Conservation (phyloP, 805 yeast species). For the Wickerhamiella azymoides region DNA sequence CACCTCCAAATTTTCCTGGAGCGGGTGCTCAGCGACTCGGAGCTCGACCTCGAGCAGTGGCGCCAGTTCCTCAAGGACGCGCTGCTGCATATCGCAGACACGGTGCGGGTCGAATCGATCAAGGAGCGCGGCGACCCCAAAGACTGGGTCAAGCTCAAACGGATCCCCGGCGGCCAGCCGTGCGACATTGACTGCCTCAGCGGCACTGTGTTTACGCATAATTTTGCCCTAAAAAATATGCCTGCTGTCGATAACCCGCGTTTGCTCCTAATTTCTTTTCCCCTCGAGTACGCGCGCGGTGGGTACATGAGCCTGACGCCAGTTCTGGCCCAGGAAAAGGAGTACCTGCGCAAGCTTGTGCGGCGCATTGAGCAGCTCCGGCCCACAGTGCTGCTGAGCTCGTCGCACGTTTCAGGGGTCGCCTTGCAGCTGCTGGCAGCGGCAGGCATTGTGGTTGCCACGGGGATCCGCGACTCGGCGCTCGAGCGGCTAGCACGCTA, state of each 20-base stretch:
- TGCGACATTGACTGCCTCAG: constrained; percentile 48
- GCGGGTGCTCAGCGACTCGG: constrained; percentile 23
- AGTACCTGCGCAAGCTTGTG: constrained; percentile 68
- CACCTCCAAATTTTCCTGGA: constrained; percentile 22
- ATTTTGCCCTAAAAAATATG: constrained; percentile 71
- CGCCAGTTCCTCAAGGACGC: constrained; percentile 30
- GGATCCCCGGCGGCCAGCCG: constrained; percentile 62
- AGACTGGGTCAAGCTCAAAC: constrained; percentile 78
- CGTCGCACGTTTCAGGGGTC: constrained; percentile 67
- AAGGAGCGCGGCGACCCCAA: constrained; percentile 73
- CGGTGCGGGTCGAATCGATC: constrained; percentile 21
- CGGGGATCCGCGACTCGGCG: constrained; percentile 68
- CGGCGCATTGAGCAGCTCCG: constrained; percentile 59
- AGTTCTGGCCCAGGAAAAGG: constrained; percentile 74
- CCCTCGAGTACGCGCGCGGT: constrained; percentile 67
- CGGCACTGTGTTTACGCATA: constrained; percentile 77
- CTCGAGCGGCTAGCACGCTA: constrained; percentile 63
- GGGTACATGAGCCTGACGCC: constrained; percentile 73
- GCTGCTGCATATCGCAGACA: background rate
- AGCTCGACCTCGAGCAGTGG: constrained; percentile 44
- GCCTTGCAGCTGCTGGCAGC: constrained; percentile 61
- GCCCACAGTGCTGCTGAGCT: constrained; percentile 69
- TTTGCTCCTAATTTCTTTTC: constrained; percentile 74
- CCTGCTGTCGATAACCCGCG: constrained; percentile 52
- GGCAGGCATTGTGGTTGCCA: constrained; percentile 68